Conservation (phyloP, 148 eudicot species). For the Spergularia bocconei region DNA sequence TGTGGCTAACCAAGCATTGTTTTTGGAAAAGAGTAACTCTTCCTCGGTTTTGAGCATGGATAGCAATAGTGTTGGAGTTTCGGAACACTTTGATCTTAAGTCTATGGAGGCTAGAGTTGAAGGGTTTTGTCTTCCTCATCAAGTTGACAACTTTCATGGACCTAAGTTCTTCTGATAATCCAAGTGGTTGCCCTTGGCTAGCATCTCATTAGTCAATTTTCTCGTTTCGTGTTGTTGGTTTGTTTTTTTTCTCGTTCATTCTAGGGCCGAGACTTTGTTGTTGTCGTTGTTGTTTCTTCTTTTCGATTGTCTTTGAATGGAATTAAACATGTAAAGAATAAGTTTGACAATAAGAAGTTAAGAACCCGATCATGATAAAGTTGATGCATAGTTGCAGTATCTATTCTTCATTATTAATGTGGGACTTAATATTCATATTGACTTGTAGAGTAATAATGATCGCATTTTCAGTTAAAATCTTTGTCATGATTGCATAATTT, state of each 20-base stretch:
- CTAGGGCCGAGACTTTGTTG: too few species aligned
- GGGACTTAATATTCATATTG: too few species aligned
- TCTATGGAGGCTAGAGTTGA: conserved; percentile 26
- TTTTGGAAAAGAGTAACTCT: conserved; percentile 21
- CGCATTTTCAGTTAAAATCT: too few species aligned
- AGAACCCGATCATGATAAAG: too few species aligned
- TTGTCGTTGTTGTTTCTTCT: background rate
- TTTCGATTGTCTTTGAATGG: too few species aligned
- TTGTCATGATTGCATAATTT: too few species aligned
- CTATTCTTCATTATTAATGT: too few species aligned
- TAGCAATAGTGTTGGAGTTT: conserved; percentile 1
- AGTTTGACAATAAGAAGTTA: too few species aligned
- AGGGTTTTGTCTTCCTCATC: conserved; percentile 29
- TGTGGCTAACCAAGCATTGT: conserved; percentile 26
- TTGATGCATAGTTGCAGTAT: too few species aligned
- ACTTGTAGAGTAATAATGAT: too few species aligned
- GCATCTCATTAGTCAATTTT: conserved; percentile 32
- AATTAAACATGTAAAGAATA: too few species aligned
- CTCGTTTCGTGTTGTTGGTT: background rate
- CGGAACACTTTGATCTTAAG: conserved; percentile 29
- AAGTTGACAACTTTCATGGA: conserved; percentile 21
- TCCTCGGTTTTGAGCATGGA: conserved; percentile 22
- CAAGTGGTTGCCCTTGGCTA: conserved; percentile 12
- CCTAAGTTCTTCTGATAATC: conserved; percentile 18
- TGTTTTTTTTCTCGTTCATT: background rate